Evolutionary conservation across 1,139 yeast genomes (phyloP), one percentile per base, ranked within the genome.

Genomic region (Kodamaea suecica): DNA sequence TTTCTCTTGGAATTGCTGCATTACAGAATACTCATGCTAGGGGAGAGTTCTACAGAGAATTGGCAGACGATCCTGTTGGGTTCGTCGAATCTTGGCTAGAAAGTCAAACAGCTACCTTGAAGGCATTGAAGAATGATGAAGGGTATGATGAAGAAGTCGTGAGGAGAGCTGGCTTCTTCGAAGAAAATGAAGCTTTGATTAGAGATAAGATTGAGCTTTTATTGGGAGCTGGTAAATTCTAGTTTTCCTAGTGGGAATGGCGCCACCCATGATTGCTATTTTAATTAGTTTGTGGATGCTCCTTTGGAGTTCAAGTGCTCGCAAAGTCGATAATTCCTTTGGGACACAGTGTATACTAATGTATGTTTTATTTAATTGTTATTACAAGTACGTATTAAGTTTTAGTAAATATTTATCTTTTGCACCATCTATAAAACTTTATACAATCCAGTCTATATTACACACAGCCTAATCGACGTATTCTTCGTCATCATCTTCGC

Each of bases 71-170:
- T 50, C 97, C 98, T 0, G 82, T 79, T 3, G 74, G 73, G 23
- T 87, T 88, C 49, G 63, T 92, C 45, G 70, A 81, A 39, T 71
- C 77, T 33, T 87, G 94, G 83, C 64, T 80, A 34, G 80, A 77
- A 34, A 76, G 84, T 15, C 94, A 87, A 54, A 71, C 86, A 25
- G 80, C 84, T 43, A 83, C 90, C 33, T 69, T 86, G 50, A 80
- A 78, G 55, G 80, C 87, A 12, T 72, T 87, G 45, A 75, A 83
- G 49, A 86, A 94, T 42, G 97, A 90, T 56, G 90, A 85, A 49
- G 88, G 94, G 7, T 85, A 84, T 57, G 87, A 85, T 53, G 97
- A 90, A 59, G 97, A 92, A 55, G 69, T 78, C 20, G 95, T 87
- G 3, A 78, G 98, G 63, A 78, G 82, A 49, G 78, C 95, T 5